Base-by-base conservation (phyloP, 176 grass and related monocot species). In the Carex cristatella region DNA sequence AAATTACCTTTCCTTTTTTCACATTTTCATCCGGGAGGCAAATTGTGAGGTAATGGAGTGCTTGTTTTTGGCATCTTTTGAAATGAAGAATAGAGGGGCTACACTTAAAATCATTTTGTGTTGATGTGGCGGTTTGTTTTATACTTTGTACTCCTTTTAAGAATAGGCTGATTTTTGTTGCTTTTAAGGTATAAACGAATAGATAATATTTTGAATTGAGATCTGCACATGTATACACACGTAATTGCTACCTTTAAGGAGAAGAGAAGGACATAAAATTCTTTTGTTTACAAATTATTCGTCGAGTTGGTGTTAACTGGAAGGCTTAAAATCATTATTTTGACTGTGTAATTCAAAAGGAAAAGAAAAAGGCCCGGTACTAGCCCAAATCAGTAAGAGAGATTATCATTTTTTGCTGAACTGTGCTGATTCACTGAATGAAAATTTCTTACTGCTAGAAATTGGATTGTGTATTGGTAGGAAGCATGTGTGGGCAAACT, bases 401-500 rank as follows among this genome's bases (percentile, higher is more conserved):
- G 51, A 12, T 73, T 12, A 46, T 28, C 23, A 33, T 78, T 56
- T 13, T 78, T 78, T 78, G 70, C 7, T 77, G 48, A 53, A 77
- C 48, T 16, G 48, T n/a, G n/a, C n/a, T n/a, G n/a, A n/a, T n/a
- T n/a, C 18, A 0, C 44, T 49, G 19, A 56, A 77, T 30, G 23
- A 55, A 68, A 68, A 38, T 15, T 68, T 68, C 14, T 69, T 11
- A 69, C 33, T 18, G 66, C 33, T 40, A 40, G 33, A 69, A 78
- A 33, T 56, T 57, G 51, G 51, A 33, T 57, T 57, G 28, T 57
- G 0, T 48, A 42, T 65, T 81, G 56, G 35, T 81, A 81, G 79
- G 95, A 98, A 92, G 61, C 93, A 98, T 88, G 86, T 98, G 81
- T 95, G 95, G 95, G 91, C 84, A 13, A 98, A 93, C 83, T 93